Base-by-base conservation (phyloP, 2,329 filamentous ascomycete genomes). In the Dactylellina haptotyla region DNA sequence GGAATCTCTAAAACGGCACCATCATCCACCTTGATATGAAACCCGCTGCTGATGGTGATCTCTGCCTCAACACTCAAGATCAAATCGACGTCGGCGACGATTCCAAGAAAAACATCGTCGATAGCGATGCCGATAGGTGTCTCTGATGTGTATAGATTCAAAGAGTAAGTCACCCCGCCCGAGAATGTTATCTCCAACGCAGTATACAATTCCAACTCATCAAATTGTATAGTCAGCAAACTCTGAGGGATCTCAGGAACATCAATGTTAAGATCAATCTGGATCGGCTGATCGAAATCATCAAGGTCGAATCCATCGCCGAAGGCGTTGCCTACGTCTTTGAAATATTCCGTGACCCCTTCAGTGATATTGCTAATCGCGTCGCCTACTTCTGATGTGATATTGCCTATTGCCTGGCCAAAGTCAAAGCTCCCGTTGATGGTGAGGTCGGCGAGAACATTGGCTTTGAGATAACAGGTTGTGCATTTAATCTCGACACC, bases 11-110 rank as follows among this genome's bases (percentile, higher is more conserved):
- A 79, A 0, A 78, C 78, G 0, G 86, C 77, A 0, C 83, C 83
- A 45, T 87, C 83, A 2, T 87, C 83, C 0, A 87, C 78, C 57
- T 83, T 82, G 59, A 88, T 81, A 75, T 88, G 86, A 32, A 88
- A 84, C 0, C 86, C 86, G 16, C 80, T 84, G 53, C 80, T 84
- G 10, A 88, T 83, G 26, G 84, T 82, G 20, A 87, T 80, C 43
- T 83, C 79, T 0, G 80, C 80, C 1, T 85, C 80, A 0, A 82
- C 82, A 12, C 79, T 83, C 25, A 88, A 76, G 23, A 88, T 84
- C 14, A 88, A 79, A 59, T 87, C 85, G 0, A 87, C 79, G 0
- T 80, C 80, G 43, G 86, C 83, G 0, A 85, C 78, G 0, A 84
- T 79, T 0, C 86, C 86, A 0, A 86, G 70, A 20, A 83, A 78